These are phyloP conservation scores for Cystobasidium ongulense DNA, from an alignment of 768 basidiomycete genomes.

Conservation along the genomic window DNA sequence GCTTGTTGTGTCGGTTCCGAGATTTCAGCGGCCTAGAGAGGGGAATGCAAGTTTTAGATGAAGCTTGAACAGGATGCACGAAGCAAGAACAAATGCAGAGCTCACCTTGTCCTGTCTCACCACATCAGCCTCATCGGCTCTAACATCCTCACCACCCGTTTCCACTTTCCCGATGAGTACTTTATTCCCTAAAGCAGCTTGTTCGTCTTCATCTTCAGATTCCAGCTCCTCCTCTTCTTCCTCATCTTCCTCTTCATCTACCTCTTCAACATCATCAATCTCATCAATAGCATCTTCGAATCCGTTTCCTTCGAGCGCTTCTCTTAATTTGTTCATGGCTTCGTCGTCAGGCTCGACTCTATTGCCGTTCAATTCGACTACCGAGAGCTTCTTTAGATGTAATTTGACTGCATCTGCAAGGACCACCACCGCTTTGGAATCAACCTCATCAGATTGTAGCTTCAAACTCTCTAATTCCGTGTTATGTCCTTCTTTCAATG, in stretches of 20 bases:
- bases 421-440: constrained; percentile 58
- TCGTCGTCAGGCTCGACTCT: constrained; percentile 60
- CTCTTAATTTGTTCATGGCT: constrained; percentile 66
- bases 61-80: not conserved
- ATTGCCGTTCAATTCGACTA: constrained; percentile 78
- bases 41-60: not conserved
- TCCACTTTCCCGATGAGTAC: not conserved
- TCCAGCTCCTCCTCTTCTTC: constrained; percentile 32
- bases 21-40: constrained; percentile 33
- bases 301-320: constrained; percentile 65
- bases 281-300: constrained; percentile 40
- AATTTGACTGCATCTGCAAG: constrained; percentile 60
- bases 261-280: constrained; percentile 35
- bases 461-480: constrained; percentile 65
- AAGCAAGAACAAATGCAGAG: not conserved
- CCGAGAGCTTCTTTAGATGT: constrained; percentile 56
- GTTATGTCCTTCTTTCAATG: constrained; percentile 62
- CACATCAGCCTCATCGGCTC: constrained; percentile 8
- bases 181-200: not conserved
- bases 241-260: constrained; percentile 38
- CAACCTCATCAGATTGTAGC: constrained; percentile 87
- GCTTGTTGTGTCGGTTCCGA: constrained; percentile 38
- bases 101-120: constrained; percentile 26
- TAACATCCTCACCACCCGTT: constrained; percentile 12
- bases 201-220: constrained; percentile 16